Evolutionary conservation across 1,284 basidiomycete species (phyloP), one percentile per base, ranked within the genome.

Genomic region (Trametes sp.): DNA sequence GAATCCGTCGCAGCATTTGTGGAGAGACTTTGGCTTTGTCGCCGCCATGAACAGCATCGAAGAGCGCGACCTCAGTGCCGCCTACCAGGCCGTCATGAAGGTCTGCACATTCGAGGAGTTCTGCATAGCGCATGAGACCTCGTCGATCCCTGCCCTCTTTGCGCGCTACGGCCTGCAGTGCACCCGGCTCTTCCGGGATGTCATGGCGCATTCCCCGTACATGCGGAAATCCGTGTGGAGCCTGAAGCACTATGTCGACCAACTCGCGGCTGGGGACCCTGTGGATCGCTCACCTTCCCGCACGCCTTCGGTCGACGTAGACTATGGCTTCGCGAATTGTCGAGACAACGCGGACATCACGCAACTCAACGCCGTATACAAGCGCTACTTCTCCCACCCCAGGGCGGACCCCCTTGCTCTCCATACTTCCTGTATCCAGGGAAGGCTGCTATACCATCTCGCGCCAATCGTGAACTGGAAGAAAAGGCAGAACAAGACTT

Each of bases 321-420:
- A 80, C 59, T 81, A 80, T 41, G 79, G 80, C 2, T 80, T 79
- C 35, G 24, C 23, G 14, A 78, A 78, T 55, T 79, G 78, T 62
- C 53, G 55, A 36, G 67, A 59, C 23, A 57, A 63, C 13, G 62
- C 42, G 9, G 78, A 79, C 36, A 60, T 49, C 11, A 48, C 65
- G 24, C 62, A 65, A 23, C 64, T 81, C 54, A 73, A 69, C 31
- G 66, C 67, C 2, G 41, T 75, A 8, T 80, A 80, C 68, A 73
- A 66, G 48, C 49, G 57, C 21, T 67, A 76, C 35, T 76, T 78
- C 53, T 64, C 61, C 35, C 61, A 59, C 16, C 41, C 60, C 1
- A 31, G 66, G 14, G 66, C 60, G 10, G 67, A 73, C 53, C 75
- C 76, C 5, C 57, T 77, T 13, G 66, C 73, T 28, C 71, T 81